A percentile compares a stretch with the other conserved stretches of the same genome.
Conservation (phyloP, 2,329 filamentous ascomycete genomes). For the Podosphaera aphanis region DNA sequence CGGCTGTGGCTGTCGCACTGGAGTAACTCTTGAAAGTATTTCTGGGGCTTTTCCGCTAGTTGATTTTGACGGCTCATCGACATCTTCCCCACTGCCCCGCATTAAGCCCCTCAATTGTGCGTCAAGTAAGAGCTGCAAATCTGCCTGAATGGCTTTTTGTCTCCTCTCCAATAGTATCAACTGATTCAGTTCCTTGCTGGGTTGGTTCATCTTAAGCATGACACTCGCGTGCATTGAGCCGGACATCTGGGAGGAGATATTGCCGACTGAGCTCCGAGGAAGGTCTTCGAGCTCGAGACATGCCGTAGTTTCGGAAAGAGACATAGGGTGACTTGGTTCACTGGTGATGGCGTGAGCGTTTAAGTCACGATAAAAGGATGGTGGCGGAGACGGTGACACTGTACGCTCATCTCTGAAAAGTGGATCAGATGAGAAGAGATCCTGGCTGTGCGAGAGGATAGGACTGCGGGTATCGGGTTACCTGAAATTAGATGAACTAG, state of each 20-base stretch:
- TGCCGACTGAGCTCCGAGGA: neutral
- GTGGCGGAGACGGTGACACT: neutral
- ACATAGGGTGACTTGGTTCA: neutral
- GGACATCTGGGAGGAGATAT: neutral
- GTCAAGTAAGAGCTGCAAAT: slow-evolving; percentile 34
- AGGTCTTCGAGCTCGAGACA: neutral
- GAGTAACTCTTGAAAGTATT: slow-evolving; percentile 23
- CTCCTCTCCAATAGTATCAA: slow-evolving; percentile 19
- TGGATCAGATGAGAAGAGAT: neutral
- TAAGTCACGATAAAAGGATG: neutral
- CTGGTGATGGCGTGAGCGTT: neutral
- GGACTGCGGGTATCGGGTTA: neutral
- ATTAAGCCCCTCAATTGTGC: slow-evolving; percentile 28
- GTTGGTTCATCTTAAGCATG: neutral
- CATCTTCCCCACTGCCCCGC: slow-evolving; percentile 10
- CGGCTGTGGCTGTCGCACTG: slow-evolving; percentile 31
- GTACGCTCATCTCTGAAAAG: neutral
- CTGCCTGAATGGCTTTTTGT: slow-evolving; percentile 29
- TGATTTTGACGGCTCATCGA: neutral
- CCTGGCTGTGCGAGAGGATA: neutral
- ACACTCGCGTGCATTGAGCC: neutral
- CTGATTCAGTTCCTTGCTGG: neutral
- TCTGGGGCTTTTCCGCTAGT: slow-evolving; percentile 5
- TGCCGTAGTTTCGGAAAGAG: neutral
- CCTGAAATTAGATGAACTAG: neutral